Evolutionary conservation across 2,329 filamentous ascomycete genomes (phyloP), one percentile per base, ranked within the genome.

Genomic region (Xylariaceae sp.): DNA sequence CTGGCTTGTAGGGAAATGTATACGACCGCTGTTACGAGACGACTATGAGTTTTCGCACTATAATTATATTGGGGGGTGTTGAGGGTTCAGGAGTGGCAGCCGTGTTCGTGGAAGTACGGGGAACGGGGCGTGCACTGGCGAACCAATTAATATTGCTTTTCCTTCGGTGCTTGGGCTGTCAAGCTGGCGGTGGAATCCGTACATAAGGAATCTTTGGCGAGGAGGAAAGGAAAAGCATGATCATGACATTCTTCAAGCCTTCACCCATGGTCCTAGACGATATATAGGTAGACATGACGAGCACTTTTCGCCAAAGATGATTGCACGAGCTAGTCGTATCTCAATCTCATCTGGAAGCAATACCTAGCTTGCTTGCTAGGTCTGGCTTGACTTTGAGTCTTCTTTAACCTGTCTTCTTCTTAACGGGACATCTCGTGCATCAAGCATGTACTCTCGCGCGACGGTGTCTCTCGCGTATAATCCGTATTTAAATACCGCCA

Each of bases 61-160:
- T 42, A 13, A 53, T 47, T 59, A 53, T 56, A 62, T 57, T 51
- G 55, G 51, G 50, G 37, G 59, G 59, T 39, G 23, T 30, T 30
- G 23, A 51, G 6, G 47, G 23, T 45, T 57, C 17, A 37, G 35
- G 45, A 44, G 18, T 11, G 37, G 51, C 44, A 42, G 34, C 59
- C 56, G 53, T 61, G 53, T 52, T 57, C 23, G 57, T 53, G 49
- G 35, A 51, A 53, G 51, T 52, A 34, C 51, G 53, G 42, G 53
- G 61, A 57, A 57, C 55, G 44, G 54, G 58, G 56, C 56, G 59
- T 55, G 56, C 37, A 61, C 52, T 53, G 53, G 59, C 50, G 49
- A 56, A 35, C 47, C 53, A 45, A 35, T 51, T 45, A 15, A 45
- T 45, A 3, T n/a, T 45, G 42, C n/a, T 45, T 42, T 42, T 42